Evolutionary conservation across 257 asterid genomes (phyloP), one percentile per base, ranked within the genome.

Genomic region (Fraxinus excelsior): DNA sequence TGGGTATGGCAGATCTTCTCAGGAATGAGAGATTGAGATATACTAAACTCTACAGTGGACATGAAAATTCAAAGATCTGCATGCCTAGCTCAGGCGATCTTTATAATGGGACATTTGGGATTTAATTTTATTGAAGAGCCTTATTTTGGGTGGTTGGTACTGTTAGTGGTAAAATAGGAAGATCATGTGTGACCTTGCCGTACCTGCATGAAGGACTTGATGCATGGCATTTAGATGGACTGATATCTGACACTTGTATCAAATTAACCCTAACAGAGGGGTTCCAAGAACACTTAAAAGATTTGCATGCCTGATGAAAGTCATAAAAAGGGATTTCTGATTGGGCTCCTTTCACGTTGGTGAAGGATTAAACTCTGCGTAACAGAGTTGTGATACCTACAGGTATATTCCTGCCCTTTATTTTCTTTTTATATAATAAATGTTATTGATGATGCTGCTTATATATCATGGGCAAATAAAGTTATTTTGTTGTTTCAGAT

Each of bases 1-100:
- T 91, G 87, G 90, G 89, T 11, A 82, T 89, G 90, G 88, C 92
- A 56, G 97, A 94, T 56, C 86, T 90, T 73, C 96, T 83, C 74
- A 84, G 97, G 80, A 76, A 78, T 26, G 97, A 90, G 84, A 87
- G 96, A 71, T 74, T 86, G 86, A 93, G 92, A 53, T 86, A 74
- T 68, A 88, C 84, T 65, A 87, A 86, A 56, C 84, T 83, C 78
- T 92, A 86, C 38, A 76, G 82, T 81, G 94, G 96, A 70, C 88
- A 88, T 79, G 99, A 91, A 79, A 97, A 94, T 74, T 76, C 96
- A 42, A 89, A 90, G 85, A 83, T 88, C 65, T 83, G 84, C 64
- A 81, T 82, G 91, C 91, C 96, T 31, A 82, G 88, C 82, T 94
- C 96, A 56, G 92, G 96, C 74, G 85, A 86, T 81, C 67, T 91